Base-by-base conservation (phyloP, 2,329 filamentous ascomycete genomes). In the Claviceps sp. region DNA sequence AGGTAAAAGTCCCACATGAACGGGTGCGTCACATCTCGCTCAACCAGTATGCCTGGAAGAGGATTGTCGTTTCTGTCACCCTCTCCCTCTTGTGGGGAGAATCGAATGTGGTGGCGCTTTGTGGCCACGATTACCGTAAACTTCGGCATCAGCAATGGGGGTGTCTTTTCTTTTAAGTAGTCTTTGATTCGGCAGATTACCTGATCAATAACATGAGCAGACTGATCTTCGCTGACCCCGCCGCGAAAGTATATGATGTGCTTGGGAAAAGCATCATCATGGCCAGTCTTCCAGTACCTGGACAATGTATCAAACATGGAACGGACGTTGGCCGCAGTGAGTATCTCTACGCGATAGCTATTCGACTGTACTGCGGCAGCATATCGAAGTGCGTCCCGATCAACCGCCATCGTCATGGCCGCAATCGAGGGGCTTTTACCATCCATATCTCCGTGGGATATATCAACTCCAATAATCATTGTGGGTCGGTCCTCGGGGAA, bases 241-340 rank as follows among this genome's bases (percentile, higher is more conserved):
- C 98, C 93, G 18, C 93, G 87, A 67, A 97, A 85, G 68, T 95
- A 97, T 59, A 94, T 87, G 52, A 98, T 75, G 38, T 90, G 82
- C 76, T 59, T 0, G 91, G 90, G 0, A 63, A 55, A 55, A 1
- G 49, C 54, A 0, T 47, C 51, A 1, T 58, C 55, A 16, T 78
- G 76, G 2, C 70, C 67, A 20, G 75, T 74, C 50, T 77, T 71
- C 87, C 90, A 97, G 44, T 76, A 67, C 18, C 70, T 68, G 7
- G 85, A 67, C 3, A 95, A 72, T 5, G 77, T 76, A 0, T 75
- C 70, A 24, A 96, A 75, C 64, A 90, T 81, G 14, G 69, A 69
- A 5, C 79, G 70, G 48, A 89, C 78, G 57, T 89, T 93, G 1
- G 71, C 64, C 0, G 77, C 73, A 0, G 77, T 79, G 16, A 97